Evolutionary conservation across 805 yeast species (phyloP).

Genomic region (Dipodascus geniculatus): DNA sequence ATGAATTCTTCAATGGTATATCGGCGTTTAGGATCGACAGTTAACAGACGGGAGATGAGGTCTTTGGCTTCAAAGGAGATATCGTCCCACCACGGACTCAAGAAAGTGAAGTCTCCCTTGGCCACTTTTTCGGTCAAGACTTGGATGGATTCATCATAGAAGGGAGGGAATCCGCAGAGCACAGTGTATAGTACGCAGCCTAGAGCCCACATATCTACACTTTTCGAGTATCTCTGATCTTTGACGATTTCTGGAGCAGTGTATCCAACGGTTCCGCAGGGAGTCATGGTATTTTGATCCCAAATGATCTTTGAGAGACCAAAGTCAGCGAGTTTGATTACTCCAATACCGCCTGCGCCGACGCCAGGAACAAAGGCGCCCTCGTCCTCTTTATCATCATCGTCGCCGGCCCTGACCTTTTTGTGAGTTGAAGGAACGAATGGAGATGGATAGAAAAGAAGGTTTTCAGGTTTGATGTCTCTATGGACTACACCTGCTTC

Average conservation of each 20-base stretch:
- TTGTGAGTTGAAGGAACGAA: slow-evolving; percentile 27
- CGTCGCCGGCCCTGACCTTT: slow-evolving; percentile 29
- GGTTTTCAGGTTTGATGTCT: slow-evolving; percentile 74
- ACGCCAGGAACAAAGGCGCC: slow-evolving; percentile 69
- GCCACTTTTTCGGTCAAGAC: slow-evolving; percentile 67
- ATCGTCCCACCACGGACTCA: slow-evolving; percentile 87
- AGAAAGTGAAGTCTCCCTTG: slow-evolving; percentile 62
- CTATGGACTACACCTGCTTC: slow-evolving; percentile 65
- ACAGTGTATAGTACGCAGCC: slow-evolving; percentile 93
- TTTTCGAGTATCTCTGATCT: slow-evolving; percentile 83
- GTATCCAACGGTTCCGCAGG: slow-evolving; percentile 97
- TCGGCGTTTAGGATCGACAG: slow-evolving; percentile 58
- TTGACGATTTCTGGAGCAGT: slow-evolving; percentile 97
- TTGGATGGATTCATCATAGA: slow-evolving; percentile 75
- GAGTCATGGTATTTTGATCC: slow-evolving; percentile 85
- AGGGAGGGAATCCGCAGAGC: slow-evolving; percentile 96
- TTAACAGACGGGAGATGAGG: slow-evolving; percentile 52
- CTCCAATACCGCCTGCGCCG: slow-evolving; percentile 91
- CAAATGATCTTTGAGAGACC: slow-evolving; percentile 87
- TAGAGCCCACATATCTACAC: slow-evolving; percentile 98
- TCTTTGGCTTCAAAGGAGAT: slow-evolving; percentile 56
- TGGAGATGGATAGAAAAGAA: slow-evolving; percentile 48
- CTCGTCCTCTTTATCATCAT: slow-evolving; percentile 57
- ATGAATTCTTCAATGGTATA: slow-evolving; percentile 63
- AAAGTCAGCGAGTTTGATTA: slow-evolving; percentile 86